A percentile compares a stretch with the other conserved stretches of the same genome.
Evolutionary conservation across 352 stramenopile species (phyloP).

Genomic region (Lagenidium giganteum): DNA sequence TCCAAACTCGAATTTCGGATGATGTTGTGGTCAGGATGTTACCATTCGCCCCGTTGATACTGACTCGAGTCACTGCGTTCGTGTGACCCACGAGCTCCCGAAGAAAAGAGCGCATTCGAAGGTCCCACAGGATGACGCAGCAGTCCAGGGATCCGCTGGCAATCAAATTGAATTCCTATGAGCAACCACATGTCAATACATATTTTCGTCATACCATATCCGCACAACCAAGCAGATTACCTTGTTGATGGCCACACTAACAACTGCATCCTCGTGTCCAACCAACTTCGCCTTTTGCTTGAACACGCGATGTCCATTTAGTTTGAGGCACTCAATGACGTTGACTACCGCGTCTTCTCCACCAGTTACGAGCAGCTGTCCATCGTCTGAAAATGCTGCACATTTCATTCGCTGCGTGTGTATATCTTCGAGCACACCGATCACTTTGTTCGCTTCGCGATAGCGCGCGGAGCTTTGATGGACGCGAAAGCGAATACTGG

Average conservation of each 20-base stretch:
- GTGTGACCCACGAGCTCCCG: conserved; percentile 43
- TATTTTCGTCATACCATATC: too few species aligned
- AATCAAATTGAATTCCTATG: conserved; percentile 57
- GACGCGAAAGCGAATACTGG: conserved; percentile 42
- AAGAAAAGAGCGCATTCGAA: conserved; percentile 36
- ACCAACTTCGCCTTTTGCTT: conserved; percentile 52
- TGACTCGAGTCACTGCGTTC: conserved; percentile 31
- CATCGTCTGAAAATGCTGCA: conserved; percentile 44
- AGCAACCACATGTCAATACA: too few species aligned
- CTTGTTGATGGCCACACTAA: conserved; percentile 61
- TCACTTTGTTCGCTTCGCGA: conserved; percentile 41
- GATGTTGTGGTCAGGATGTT: conserved; percentile 41
- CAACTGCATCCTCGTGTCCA: conserved; percentile 39
- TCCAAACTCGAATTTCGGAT: conserved; percentile 47
- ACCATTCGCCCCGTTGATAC: conserved; percentile 51
- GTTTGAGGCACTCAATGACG: conserved; percentile 50
- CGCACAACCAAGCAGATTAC: too few species aligned
- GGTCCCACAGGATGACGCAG: conserved; percentile 48
- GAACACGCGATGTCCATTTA: conserved; percentile 38
- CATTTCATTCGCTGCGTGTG: conserved; percentile 41
- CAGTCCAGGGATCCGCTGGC: conserved; percentile 42
- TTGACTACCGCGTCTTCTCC: conserved; percentile 55
- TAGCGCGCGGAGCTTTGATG: conserved; percentile 32
- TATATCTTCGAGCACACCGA: conserved; percentile 45
- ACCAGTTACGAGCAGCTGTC: conserved; percentile 36